Percentiles rank a stretch among this genome's conserved stretches.
Evolutionary conservation across 2,329 filamentous ascomycete genomes (phyloP).

Genomic region (Purpureocillium lavendulum): DNA sequence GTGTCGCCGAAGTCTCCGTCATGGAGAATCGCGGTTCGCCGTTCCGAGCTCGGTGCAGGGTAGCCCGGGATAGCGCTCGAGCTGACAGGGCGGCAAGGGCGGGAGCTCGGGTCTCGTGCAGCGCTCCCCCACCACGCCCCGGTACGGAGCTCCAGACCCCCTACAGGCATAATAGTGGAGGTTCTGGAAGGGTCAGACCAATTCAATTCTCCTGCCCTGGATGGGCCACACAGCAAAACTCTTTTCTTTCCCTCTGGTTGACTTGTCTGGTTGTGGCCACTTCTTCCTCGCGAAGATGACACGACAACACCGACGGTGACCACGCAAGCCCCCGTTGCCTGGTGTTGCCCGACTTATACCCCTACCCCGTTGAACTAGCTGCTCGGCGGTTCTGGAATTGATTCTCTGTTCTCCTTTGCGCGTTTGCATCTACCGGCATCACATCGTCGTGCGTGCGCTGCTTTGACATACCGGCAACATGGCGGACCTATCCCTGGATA

Average conservation of each 20-base stretch:
- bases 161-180: slow-evolving; percentile 11
- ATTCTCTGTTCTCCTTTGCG: slow-evolving; percentile 4
- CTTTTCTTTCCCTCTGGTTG: slow-evolving; percentile 6
- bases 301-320: slow-evolving; percentile 25
- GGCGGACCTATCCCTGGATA: slow-evolving; percentile 20
- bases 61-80: too few species aligned
- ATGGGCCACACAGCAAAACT: slow-evolving; percentile 7
- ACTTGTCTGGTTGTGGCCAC: slow-evolving; percentile 2
- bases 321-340: slow-evolving; percentile 18
- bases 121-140: slow-evolving; percentile 6
- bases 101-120: too few species aligned
- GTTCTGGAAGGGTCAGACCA: background rate
- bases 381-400: slow-evolving; percentile 4
- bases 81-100: too few species aligned
- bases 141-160: slow-evolving; percentile 5
- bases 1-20: slow-evolving; percentile 1
- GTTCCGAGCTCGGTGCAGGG: background rate
- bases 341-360: slow-evolving; percentile 4
- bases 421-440: background rate
- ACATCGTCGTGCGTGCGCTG: slow-evolving; percentile 1
- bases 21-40: background rate
- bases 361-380: too few species aligned
- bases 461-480: slow-evolving; percentile 13
- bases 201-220: too few species aligned
- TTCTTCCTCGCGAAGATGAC: slow-evolving; percentile 21